A percentile compares a stretch with the other conserved stretches of the same genome.
phyloP scores from a whole-genome alignment of 257 asterid genomes.

The Coffea canephora region DNA sequence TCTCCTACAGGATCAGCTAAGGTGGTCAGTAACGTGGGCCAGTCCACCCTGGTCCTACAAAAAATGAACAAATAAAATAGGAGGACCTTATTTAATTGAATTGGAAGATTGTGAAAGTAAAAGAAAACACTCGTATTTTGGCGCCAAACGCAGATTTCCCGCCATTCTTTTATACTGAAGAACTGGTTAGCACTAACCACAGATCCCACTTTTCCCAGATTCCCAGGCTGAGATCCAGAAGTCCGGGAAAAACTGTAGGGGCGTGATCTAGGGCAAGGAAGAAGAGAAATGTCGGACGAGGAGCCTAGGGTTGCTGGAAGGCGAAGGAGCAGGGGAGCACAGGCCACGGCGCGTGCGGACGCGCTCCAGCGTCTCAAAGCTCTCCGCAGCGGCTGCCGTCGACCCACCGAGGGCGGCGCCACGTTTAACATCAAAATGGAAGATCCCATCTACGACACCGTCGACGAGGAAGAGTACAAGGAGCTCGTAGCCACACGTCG shows the following conservation, averaged over 20 bases:
- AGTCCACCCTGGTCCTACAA: no score
- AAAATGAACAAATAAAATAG: no score
- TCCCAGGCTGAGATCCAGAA: constrained; percentile 5
- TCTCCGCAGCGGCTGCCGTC: constrained; percentile 58
- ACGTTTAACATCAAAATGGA: constrained; percentile 72
- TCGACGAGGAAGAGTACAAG: constrained; percentile 83
- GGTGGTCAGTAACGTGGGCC: no score
- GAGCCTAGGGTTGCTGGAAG: constrained; percentile 51
- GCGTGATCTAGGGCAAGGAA: neutral
- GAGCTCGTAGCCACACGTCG: constrained; percentile 84
- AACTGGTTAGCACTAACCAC: no score
- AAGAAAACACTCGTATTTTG: neutral
- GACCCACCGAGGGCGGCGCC: constrained; percentile 47
- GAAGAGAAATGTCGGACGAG: constrained; percentile 58
- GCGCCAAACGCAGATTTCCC: constrained; percentile 38
- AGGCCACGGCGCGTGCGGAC: constrained; percentile 49
- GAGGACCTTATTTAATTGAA: no score
- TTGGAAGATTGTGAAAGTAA: neutral
- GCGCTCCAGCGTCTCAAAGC: constrained; percentile 80
- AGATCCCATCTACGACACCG: constrained; percentile 71
- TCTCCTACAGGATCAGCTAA: no score
- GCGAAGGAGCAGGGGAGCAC: constrained; percentile 56
- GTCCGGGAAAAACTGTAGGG: neutral
- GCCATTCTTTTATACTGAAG: constrained; percentile 12
- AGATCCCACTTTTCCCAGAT: neutral